phyloP scores from a whole-genome alignment of 176 grass and related monocot species.

The Bolboschoenus planiculmis region DNA sequence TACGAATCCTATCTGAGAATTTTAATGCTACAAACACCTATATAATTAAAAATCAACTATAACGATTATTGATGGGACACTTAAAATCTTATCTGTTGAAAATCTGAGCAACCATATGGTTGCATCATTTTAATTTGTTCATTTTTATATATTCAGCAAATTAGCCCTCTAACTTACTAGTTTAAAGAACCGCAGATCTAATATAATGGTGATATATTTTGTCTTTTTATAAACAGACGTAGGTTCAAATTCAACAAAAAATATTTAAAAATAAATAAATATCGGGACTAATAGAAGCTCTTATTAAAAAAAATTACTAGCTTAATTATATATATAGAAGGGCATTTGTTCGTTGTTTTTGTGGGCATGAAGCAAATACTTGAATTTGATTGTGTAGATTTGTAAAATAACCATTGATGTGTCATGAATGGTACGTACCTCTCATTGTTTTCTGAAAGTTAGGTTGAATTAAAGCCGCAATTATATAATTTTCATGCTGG shows the following conservation, averaged over 20 bases:
- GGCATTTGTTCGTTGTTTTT: background rate
- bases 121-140: background rate
- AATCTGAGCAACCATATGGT: background rate
- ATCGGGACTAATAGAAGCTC: no score
- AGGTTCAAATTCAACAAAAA: no score
- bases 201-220: no score
- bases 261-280: no score
- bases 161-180: background rate
- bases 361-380: background rate
- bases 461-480: constrained; percentile 19
- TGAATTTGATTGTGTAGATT: background rate
- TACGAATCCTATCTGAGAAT: background rate
- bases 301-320: no score
- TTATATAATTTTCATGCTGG: constrained; percentile 28
- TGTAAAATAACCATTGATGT: background rate
- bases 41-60: background rate
- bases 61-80: background rate
- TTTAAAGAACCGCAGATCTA: no score
- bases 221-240: no score
- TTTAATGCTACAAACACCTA: no score
- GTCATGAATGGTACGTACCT: background rate
- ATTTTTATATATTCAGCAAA: background rate
- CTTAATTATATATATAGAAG: background rate
- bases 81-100: background rate
- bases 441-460: background rate